Conservation (phyloP, 1,139 yeast species). For the Taphrina confusa region DNA sequence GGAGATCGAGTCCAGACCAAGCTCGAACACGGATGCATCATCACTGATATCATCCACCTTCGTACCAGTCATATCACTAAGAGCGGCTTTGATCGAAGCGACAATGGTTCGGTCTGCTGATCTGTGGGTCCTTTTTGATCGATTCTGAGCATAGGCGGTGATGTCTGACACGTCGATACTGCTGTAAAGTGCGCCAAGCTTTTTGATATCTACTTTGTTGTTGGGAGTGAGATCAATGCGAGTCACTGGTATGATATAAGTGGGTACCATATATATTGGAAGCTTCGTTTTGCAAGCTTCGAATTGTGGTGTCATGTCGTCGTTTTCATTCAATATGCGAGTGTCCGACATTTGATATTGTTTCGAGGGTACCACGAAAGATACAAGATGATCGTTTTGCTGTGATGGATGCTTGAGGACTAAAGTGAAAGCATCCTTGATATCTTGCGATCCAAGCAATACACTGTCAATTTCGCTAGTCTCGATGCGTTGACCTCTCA, state of each 20-base stretch:
- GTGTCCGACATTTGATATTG: background rate
- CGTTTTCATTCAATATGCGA: background rate
- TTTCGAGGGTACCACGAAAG: constrained; percentile 35
- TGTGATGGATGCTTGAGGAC: constrained; percentile 38
- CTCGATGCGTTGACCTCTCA: constrained; percentile 43
- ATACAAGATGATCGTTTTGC: constrained; percentile 40
- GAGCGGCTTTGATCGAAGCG: constrained; percentile 7
- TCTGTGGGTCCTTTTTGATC: background rate
- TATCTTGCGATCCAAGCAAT: constrained; percentile 29
- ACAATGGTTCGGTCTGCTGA: constrained; percentile 1
- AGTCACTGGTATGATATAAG: constrained; percentile 38
- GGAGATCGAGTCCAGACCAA: constrained; percentile 43
- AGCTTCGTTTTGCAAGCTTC: constrained; percentile 36
- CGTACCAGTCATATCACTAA: constrained; percentile 14
- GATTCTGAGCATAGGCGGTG: background rate
- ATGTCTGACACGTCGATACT: background rate
- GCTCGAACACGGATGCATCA: constrained; percentile 40
- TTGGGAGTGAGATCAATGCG: constrained; percentile 41
- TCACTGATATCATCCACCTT: constrained; percentile 4
- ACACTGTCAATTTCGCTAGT: constrained; percentile 42
- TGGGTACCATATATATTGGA: constrained; percentile 42
- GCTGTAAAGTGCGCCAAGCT: constrained; percentile 33
- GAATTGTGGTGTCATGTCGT: background rate
- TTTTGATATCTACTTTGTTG: constrained; percentile 41
- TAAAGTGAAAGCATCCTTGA: constrained; percentile 38